phyloP scores from a whole-genome alignment of 768 basidiomycete genomes.

The Trametes cingulata region DNA sequence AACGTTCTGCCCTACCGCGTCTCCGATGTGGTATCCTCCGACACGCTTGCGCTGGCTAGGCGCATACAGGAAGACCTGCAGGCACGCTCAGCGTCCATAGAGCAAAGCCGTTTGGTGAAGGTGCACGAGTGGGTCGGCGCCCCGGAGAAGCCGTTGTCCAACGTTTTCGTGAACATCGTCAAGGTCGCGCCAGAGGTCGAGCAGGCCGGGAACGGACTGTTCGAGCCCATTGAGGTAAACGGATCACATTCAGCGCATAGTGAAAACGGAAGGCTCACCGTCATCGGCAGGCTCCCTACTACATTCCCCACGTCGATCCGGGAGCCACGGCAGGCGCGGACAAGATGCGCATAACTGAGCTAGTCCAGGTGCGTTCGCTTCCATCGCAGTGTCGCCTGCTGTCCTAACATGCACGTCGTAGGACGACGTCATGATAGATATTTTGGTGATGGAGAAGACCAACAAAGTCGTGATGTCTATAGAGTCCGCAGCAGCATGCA shows the following conservation, averaged over 20 bases:
- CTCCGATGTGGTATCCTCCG: conserved; percentile 12
- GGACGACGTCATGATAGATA: conserved; percentile 39
- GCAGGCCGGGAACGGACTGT: conserved; percentile 17
- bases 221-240: conserved; percentile 40
- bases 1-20: conserved; percentile 45
- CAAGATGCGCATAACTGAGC: conserved; percentile 24
- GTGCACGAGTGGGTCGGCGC: conserved; percentile 41
- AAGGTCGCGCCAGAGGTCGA: conserved; percentile 34
- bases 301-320: conserved; percentile 29
- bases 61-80: conserved; percentile 39
- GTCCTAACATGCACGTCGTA: conserved; percentile 8
- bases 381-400: neutral
- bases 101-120: conserved; percentile 41
- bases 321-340: conserved; percentile 11
- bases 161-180: conserved; percentile 48
- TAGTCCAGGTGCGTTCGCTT: conserved; percentile 28
- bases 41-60: conserved; percentile 33
- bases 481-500: neutral
- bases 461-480: conserved; percentile 21
- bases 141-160: conserved; percentile 37
- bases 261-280: neutral
- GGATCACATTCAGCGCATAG: neutral
- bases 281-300: conserved; percentile 36
- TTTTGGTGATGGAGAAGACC: conserved; percentile 19
- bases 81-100: conserved; percentile 39